Percentiles rank a stretch among this genome's conserved stretches.
phyloP scores from a whole-genome alignment of 345 rosid genomes.

The Citrus hindsii region DNA sequence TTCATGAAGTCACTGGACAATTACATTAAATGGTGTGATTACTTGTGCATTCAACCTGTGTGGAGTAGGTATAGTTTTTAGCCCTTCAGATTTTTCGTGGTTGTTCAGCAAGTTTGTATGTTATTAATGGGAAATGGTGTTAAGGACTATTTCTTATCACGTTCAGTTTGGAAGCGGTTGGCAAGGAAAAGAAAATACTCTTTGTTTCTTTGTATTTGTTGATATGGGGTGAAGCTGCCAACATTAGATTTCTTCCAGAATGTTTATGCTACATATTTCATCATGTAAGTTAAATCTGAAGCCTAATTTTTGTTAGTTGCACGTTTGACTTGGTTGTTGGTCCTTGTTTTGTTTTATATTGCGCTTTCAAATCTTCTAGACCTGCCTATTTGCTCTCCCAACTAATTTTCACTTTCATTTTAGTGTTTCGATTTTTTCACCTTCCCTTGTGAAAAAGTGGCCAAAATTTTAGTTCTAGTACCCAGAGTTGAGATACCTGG shows the following conservation, averaged over 20 bases:
- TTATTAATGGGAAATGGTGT: conserved; percentile 1
- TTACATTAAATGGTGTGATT: conserved; percentile 88
- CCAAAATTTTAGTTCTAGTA: not conserved
- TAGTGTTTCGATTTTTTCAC: not conserved
- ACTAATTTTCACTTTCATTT: not conserved
- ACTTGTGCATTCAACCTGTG: conserved; percentile 79
- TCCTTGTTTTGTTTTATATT: not conserved
- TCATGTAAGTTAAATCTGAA: conserved; percentile 51
- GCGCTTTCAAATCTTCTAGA: not conserved
- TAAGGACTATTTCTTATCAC: not conserved
- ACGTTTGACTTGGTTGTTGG: not conserved
- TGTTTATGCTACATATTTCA: conserved; percentile 96
- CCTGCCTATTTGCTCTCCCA: not conserved
- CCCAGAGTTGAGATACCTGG: not conserved
- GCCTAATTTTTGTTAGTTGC: not conserved
- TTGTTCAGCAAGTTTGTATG: conserved; percentile 7
- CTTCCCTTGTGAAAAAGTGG: not conserved
- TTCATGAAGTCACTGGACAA: conserved; percentile 81
- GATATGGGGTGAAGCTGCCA: conserved; percentile 97
- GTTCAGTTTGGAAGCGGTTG: conserved; percentile 74
- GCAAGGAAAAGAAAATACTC: conserved; percentile 78
- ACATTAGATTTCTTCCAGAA: conserved; percentile 85
- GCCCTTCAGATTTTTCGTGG: not conserved
- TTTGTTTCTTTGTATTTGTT: conserved; percentile 77
- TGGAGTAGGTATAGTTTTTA: conserved; percentile 71